Conservation (phyloP, 2,329 filamentous ascomycete species). For the Cordyceps farinosa region DNA sequence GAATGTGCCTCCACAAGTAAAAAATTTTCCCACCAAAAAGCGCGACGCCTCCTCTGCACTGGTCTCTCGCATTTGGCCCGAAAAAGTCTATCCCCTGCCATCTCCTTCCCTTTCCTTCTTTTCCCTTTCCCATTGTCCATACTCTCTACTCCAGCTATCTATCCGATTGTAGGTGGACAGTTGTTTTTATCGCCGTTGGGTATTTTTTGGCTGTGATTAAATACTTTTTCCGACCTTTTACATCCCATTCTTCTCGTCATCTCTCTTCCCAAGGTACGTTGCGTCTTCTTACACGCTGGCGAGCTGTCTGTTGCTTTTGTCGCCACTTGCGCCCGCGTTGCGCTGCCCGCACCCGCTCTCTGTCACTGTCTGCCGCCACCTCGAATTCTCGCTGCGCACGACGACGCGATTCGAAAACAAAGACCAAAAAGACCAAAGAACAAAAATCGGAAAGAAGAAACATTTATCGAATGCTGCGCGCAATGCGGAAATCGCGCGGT, state of each 20-base stretch:
- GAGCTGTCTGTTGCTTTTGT: neutral
- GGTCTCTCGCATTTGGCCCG: neutral
- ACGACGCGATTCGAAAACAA: neutral
- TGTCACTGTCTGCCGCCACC: neutral
- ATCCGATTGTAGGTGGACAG: slow-evolving; percentile 15
- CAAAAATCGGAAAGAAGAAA: neutral
- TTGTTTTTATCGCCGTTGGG: slow-evolving; percentile 16
- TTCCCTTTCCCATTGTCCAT: slow-evolving; percentile 7
- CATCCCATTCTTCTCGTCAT: neutral
- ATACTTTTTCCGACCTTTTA: neutral
- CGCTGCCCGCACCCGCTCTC: slow-evolving; percentile 10
- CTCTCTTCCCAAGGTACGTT: slow-evolving; percentile 10
- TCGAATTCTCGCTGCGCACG: neutral
- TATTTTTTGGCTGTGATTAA: neutral
- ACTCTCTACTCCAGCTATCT: neutral
- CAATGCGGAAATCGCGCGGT: neutral
- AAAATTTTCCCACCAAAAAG: neutral
- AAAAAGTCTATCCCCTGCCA: slow-evolving; percentile 12
- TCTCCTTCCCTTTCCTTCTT: slow-evolving; percentile 3
- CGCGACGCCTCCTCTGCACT: neutral
- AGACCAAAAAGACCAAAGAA: neutral
- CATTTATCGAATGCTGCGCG: neutral
- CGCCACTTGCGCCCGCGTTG: slow-evolving; percentile 12
- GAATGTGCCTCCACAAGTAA: neutral
- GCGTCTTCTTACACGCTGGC: neutral